Base-by-base conservation (phyloP, 2,329 filamentous ascomycete species). In the Trichophyton verrucosum region DNA sequence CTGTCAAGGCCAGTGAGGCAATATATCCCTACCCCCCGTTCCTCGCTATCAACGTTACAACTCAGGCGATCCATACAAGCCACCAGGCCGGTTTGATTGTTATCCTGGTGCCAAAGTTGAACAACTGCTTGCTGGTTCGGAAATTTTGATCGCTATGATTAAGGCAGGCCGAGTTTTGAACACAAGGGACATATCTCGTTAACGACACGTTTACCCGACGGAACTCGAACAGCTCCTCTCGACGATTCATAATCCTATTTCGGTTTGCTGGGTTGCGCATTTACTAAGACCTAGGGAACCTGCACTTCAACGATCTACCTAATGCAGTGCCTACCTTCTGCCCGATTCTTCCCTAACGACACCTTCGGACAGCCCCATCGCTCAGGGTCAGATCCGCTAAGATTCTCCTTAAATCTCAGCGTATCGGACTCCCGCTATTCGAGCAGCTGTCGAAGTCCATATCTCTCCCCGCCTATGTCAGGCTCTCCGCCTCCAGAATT, bases 401-500 rank as follows among this genome's bases (percentile, higher is more conserved):
- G 63, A 61, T 67, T 69, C 47, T 65, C 65, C 44, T 61, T 68
- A 55, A 66, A 69, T 59, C 64, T 68, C 62, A 67, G 63, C 58
- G 60, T 67, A 61, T 64, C 68, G 46, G 66, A 68, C 63, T 60
- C 64, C 53, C 60, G 58, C 27, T 64, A 47, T 20, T 24, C 57
- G 36, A 57, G 62, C 62, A 67, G 66, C 64, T 65, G 62, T 60
- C 66, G 66, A 65, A 67, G 66, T 57, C 67, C 67, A 61, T 68
- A 70, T 42, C 69, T 69, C 49, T 69, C 69, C 63, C 69, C 69
- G 64, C 69, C 69, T 67, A 71, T 71, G 69, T 71, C 69, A 60
- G 68, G 69, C 61, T 70, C 69, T 62, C 68, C 68, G 30, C 67
- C 69, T 61, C 68, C 67, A 58, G 67, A 68, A 57, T 65, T 63